Base-by-base conservation (phyloP, 306 rosid genomes). In the Prunus salicina region DNA sequence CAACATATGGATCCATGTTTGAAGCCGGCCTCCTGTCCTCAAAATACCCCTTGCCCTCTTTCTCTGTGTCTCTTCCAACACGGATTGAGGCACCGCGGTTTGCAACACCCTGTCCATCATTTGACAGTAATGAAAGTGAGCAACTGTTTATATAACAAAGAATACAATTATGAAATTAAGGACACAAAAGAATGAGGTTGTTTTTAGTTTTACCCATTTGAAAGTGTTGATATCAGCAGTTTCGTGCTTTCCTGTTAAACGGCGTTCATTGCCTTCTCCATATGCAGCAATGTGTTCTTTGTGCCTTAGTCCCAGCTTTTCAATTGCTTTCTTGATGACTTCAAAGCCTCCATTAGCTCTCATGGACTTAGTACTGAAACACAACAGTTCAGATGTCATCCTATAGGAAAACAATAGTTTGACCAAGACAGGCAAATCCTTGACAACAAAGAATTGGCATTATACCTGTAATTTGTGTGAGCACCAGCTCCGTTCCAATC, bases 401-500 rank as follows among this genome's bases (percentile, higher is more conserved):
- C 13, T 20, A 47, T 24, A 12, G 3, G 6, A 55, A 64, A 72
- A 66, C 28, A 56, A 76, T 28, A 2, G 9, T 6, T 16, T 20
- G 45, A 52, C 9, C 25, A 3, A 60, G 12, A 52, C 0, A 46
- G 51, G 24, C 45, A 57, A 60, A 64, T 41, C 52, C 22, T 55
- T 9, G 32, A 71, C 18, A 64, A 13, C 12, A 38, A 49, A 66
- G 64, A 28, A n/a, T 32, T 30, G 12, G 18, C 43, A 69, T 41
- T 6, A 20, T 73, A 93, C 97, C 97, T 91, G 90, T 92, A 92
- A 72, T 95, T 95, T 62, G 97, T 88, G 90, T 95, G 97, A 84
- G 98, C 98, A 73, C 98, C 96, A 61, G 98, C 98, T 51, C 97
- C 98, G 67, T 89, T 95, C 98, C 98, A 95, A 55, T 95, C 98